Evolutionary conservation across 2,329 filamentous ascomycete species (phyloP), one percentile per base, ranked within the genome.

Genomic region (Helminthosporium solani): DNA sequence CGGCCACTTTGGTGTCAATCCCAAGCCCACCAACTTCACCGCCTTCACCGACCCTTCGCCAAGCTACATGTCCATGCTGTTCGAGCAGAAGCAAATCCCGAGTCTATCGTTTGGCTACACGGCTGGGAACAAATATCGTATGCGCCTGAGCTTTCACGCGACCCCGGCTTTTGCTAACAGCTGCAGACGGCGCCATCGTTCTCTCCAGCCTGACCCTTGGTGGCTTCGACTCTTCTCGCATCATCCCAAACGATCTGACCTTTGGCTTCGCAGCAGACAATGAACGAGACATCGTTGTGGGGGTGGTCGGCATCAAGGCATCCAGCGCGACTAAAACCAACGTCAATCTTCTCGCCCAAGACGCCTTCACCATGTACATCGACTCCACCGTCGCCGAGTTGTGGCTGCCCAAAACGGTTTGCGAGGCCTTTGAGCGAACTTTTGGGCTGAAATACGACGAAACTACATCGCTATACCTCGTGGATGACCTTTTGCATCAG

Each of bases 21-120:
- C 73, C 2, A 76, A 76, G 52, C 68, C 75, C 0, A 75, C 75
- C 15, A 79, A 79, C 53, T 76, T 78, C 56, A 71, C 60, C 63
- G 78, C 19, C 7, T 78, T 64, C 69, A 79, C 55, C 72, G 79
- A 58, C 69, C 80, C 46, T 60, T 84, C 60, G 70, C 79, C 54
- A 68, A 84, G 60, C 70, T 86, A 70, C 52, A 71, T 77, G 63
- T 68, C 67, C 1, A 53, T 58, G 41, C 79, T 87, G 34, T 78
- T 83, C 60, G 68, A 76, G 9, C 58, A 66, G 36, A 79, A 79
- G 7, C 73, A 71, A 46, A 86, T 90, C 38, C 83, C 86, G 1
- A 89, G 86, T 63, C 76, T 88, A 51, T 87, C 84, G 33, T 90
- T 87, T 63, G 86, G 84, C 41, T 90, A 85, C 64, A 90, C 87